Evolutionary conservation across 169 alveolate genomes (phyloP), one percentile per base, ranked within the genome.

Genomic region (Eimeria necatrix): DNA sequence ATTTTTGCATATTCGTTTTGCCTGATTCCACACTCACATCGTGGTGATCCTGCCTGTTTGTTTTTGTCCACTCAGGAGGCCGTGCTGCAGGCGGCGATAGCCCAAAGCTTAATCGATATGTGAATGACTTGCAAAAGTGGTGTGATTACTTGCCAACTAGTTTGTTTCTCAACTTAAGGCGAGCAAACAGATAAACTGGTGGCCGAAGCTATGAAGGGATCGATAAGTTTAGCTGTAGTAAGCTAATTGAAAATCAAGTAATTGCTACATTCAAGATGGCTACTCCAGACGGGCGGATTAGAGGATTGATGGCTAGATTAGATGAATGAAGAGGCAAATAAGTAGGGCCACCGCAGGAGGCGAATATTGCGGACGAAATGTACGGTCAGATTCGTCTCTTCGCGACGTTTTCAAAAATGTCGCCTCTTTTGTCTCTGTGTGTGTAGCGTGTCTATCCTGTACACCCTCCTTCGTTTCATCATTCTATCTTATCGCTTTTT

Each of bases 71-170:
- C n/a, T 16, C 78, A 68, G 78, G 78, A 68, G 78, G 78, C 78
- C 41, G 78, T 68, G 32, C 78, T 68, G 78, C 78, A 68, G 78
- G 78, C 78, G 12, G 78, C 78, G 14, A 68, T 68, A 18, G 78
- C 78, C 41, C 78, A 68, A 24, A 68, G 78, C n/a, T n/a, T 68
- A 14, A 24, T 68, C 46, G 78, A 68, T 10, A 14, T 68, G n/a
- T 68, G 5, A 68, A 68, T 10, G 46, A 56, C 68, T 10, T 1
- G 68, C 12, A 56, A 56, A 56, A 32, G 41, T 32, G 41, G 2
- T 32, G 41, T 32, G 41, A 32, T 32, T 32, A 32, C 41, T 32
- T 32, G 41, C 41, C 41, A 32, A 32, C 41, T 32, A 32, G 68
- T 18, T 56, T 56, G 20, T 56, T 56, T 10, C 68, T 56, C 68